Base-by-base conservation (phyloP, 768 basidiomycete species). In the Boletus vermiculosoides region DNA sequence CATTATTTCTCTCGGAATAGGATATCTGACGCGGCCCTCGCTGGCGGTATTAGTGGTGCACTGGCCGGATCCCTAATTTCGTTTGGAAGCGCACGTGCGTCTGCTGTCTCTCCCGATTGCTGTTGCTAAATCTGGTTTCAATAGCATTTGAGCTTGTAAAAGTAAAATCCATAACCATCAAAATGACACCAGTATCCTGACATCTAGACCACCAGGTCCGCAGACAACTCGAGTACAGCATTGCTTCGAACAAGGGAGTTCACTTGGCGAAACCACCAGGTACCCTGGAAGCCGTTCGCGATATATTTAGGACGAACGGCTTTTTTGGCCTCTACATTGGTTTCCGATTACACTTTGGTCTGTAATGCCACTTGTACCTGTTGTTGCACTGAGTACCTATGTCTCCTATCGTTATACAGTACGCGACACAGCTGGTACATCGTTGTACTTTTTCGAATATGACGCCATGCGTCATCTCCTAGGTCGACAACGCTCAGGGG, bases 81-180 rank as follows among this genome's bases (percentile, higher is more conserved):
- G 22, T 85, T 94, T 65, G 87, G 86, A 53, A 93, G 91, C 77
- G 87, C 91, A 60, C 95, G 91, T 94, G 71, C 75, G 90, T 88
- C 37, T 52, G 53, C 45, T 22, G 11, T 30, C 50, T 40, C 44
- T 11, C 22, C 47, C 13, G 20, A 33, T 23, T 59, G n/a, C 50
- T 45, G 41, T 80, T 48, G 58, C 55, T 66, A 23, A 69, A 30
- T 10, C 6, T 33, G 9, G 42, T 22, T 53, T 23, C 45, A 31
- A 54, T 42, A 83, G 91, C 94, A 46, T 98, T 98, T 66, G 94
- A 98, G 73, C 87, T 98, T 39, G 92, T 98, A 68, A 98, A 98
- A 81, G 93, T 94, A 57, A 57, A 73, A 56, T 45, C 56, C 16
- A 55, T 46, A 30, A 48, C 22, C 45, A 25, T 46, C 52, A 22